A percentile compares a stretch with the other conserved stretches of the same genome.
Evolutionary conservation across 371 early-diverging fungal genomes (phyloP).

Genomic region (Apophysomyces trapeziformis): DNA sequence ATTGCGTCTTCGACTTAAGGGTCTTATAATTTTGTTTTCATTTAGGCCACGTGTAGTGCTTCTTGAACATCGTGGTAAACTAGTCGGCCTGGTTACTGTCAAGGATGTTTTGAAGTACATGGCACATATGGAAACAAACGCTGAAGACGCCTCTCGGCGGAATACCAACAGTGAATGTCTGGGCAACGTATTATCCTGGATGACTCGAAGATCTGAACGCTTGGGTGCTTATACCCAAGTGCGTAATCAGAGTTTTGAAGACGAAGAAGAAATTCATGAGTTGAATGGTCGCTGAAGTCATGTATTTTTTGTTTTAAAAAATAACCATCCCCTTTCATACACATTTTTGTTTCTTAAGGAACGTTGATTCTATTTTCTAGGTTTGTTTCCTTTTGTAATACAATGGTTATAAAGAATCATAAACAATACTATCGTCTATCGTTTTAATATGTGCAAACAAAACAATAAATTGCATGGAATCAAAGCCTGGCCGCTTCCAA

Average conservation of each 20-base stretch:
- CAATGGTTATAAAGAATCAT: no score
- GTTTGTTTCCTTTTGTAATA: no score
- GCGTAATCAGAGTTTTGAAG: slow-evolving; percentile 6
- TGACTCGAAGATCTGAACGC: slow-evolving; percentile 10
- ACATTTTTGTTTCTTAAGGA: background rate
- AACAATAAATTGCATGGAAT: background rate
- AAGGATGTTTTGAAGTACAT: slow-evolving; percentile 80
- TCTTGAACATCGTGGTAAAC: slow-evolving; percentile 67
- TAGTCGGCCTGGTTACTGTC: slow-evolving; percentile 77
- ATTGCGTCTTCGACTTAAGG: slow-evolving; percentile 9
- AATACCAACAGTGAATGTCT: background rate
- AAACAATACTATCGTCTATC: no score
- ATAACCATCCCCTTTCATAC: background rate
- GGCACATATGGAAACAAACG: slow-evolving; percentile 51
- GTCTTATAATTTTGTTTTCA: background rate
- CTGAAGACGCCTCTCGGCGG: background rate
- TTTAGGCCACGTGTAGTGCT: slow-evolving; percentile 75
- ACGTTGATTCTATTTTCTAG: background rate
- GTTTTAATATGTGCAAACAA: background rate
- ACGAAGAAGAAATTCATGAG: slow-evolving; percentile 26
- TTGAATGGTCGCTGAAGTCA: slow-evolving; percentile 14
- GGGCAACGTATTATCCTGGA: slow-evolving; percentile 14
- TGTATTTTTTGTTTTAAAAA: background rate
- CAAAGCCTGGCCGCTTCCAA: slow-evolving; percentile 18
- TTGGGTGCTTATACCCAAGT: slow-evolving; percentile 14